phyloP scores from a whole-genome alignment of 306 rosid genomes.

The Mucuna pruriens region DNA sequence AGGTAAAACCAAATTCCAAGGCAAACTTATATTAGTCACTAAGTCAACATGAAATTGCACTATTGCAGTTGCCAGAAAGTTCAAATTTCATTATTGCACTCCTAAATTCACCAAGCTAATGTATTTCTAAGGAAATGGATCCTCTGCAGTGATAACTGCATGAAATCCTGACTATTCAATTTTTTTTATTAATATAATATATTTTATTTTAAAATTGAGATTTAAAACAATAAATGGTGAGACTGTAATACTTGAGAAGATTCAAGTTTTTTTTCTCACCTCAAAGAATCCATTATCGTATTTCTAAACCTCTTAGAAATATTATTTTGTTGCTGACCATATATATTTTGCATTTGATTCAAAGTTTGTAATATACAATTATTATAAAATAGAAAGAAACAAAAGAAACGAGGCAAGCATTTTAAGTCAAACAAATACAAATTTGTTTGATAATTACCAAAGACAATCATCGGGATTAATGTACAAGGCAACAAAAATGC shows the following conservation, averaged over 20 bases:
- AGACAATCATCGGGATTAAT: slow-evolving; percentile 11
- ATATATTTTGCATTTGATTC: background rate
- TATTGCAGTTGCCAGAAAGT: background rate
- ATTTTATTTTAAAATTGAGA: no score
- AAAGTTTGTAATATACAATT: background rate
- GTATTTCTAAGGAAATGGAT: background rate
- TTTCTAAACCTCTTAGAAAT: background rate
- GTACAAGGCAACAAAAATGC: background rate
- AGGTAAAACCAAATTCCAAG: slow-evolving; percentile 8
- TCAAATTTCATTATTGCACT: background rate
- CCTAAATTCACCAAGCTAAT: background rate
- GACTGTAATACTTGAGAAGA: no score
- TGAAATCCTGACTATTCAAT: no score
- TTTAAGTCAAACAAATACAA: slow-evolving; percentile 13
- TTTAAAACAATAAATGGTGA: no score
- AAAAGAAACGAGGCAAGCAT: background rate
- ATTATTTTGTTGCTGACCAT: background rate
- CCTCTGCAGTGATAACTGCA: no score
- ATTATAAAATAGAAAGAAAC: slow-evolving; percentile 16
- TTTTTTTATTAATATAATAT: no score
- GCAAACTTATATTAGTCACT: slow-evolving; percentile 5
- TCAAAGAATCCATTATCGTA: no score
- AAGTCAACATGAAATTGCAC: background rate
- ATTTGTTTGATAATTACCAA: background rate
- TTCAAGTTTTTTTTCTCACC: no score